Conservation (phyloP, 768 basidiomycete genomes). For the Boletus vinaceobasis region DNA sequence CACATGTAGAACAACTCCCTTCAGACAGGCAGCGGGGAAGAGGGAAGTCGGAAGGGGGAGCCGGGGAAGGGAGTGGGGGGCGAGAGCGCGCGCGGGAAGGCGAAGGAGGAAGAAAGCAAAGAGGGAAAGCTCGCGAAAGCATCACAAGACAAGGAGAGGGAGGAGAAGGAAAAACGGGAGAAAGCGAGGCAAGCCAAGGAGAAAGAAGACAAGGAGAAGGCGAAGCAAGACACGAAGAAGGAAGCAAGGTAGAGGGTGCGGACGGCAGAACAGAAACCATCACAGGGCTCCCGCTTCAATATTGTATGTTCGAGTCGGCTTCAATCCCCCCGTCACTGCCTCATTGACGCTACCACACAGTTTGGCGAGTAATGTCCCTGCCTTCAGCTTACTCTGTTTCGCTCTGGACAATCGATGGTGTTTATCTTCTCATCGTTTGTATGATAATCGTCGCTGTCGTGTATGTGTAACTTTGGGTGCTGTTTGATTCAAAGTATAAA, state of each 20-base stretch:
- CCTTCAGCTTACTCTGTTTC: not conserved
- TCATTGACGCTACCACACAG: conserved; percentile 6
- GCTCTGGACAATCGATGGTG: not conserved
- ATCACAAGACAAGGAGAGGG: not conserved
- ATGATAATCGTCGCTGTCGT: not conserved
- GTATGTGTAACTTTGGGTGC: conserved; percentile 1
- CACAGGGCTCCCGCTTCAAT: not conserved
- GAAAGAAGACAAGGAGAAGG: not conserved
- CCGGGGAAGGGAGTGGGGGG: not conserved
- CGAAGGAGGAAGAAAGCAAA: not conserved
- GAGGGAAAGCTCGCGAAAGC: not conserved
- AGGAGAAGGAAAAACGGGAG: not conserved
- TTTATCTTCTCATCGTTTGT: conserved; percentile 11
- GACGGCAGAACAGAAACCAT: not conserved
- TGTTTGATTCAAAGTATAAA: not conserved
- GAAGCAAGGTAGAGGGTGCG: not conserved
- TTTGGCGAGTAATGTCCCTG: not conserved
- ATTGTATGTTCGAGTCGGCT: conserved; percentile 5
- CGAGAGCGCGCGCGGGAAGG: not conserved
- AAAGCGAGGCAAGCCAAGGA: not conserved
- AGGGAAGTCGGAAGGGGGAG: not conserved
- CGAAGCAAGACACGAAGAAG: not conserved
- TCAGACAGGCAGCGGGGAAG: not conserved
- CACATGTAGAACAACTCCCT: not conserved
- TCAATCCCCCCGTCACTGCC: not conserved